Conservation (phyloP, 129 eudicot species). For the Flaveria trinervia region DNA sequence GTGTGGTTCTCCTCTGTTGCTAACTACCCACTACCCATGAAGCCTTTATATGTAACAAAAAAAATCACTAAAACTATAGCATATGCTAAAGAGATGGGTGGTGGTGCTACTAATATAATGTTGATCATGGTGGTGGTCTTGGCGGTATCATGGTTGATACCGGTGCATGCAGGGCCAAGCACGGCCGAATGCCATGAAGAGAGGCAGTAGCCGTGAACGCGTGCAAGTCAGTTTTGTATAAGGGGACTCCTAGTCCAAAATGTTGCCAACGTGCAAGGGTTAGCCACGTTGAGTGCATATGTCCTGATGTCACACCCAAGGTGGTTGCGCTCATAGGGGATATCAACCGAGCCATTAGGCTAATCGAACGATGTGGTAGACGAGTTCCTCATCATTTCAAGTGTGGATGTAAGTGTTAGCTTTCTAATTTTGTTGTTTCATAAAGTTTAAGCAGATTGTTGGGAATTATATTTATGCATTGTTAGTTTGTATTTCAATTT, state of each 20-base stretch:
- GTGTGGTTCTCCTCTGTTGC: background rate
- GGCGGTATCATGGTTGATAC: background rate
- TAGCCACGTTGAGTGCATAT: slow-evolving; percentile 46
- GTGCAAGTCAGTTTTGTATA: slow-evolving; percentile 39
- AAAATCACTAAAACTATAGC: background rate
- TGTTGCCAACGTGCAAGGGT: slow-evolving; percentile 49
- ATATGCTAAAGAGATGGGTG: slow-evolving; percentile 2
- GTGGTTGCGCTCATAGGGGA: slow-evolving; percentile 37
- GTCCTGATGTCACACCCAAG: slow-evolving; percentile 47
- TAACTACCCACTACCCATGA: background rate
- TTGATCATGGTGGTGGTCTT: background rate
- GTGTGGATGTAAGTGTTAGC: slow-evolving; percentile 46
- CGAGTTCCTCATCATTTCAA: slow-evolving; percentile 55
- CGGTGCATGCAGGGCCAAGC: slow-evolving; percentile 17
- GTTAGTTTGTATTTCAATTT: background rate
- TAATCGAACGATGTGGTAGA: slow-evolving; percentile 56
- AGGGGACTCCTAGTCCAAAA: slow-evolving; percentile 26
- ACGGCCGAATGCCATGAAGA: slow-evolving; percentile 43
- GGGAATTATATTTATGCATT: background rate
- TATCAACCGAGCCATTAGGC: slow-evolving; percentile 26
- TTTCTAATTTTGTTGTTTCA: background rate
- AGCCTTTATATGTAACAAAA: background rate
- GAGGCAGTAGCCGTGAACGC: slow-evolving; percentile 36
- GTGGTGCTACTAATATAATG: slow-evolving; percentile 9
- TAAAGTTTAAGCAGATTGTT: background rate